Conservation (phyloP, 192 early-diverging fungal genomes). For the Helicostylum pulchrum region DNA sequence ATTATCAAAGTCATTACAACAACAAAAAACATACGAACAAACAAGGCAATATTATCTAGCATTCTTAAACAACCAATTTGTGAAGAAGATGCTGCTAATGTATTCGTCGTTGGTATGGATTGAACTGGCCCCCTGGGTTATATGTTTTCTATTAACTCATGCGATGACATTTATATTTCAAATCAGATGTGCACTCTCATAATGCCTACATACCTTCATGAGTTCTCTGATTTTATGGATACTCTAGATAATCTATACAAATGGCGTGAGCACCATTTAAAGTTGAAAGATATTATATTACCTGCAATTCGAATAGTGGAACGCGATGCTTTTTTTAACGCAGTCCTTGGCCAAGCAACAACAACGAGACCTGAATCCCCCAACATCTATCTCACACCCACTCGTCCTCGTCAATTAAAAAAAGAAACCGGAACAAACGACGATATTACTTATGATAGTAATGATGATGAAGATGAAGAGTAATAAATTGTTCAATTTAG, state of each 20-base stretch:
- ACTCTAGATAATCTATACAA: conserved; percentile 4
- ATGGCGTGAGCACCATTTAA: conserved; percentile 2
- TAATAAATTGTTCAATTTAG: too few species aligned
- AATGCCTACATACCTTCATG: conserved; percentile 1
- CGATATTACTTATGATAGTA: not conserved
- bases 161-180: not conserved
- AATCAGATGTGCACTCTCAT: not conserved
- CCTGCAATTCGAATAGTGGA: not conserved
- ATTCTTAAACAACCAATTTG: not conserved
- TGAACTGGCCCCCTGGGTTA: not conserved
- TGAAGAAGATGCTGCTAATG: not conserved
- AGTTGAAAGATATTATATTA: conserved; percentile 1
- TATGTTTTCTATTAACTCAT: conserved; percentile 4
- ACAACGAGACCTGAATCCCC: not conserved
- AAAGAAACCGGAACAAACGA: too few species aligned
- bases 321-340: not conserved
- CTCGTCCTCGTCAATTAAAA: not conserved
- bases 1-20: conserved; percentile 1
- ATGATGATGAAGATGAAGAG: too few species aligned
- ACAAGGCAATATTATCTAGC: conserved; percentile 3
- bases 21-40: conserved; percentile 15
- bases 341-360: not conserved
- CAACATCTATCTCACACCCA: conserved; percentile 2
- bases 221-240: conserved; percentile 7
- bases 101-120: conserved; percentile 16